These are phyloP conservation scores for Hortaea sp. DNA, from an alignment of 2,329 filamentous ascomycete species.

Conservation along the genomic window DNA sequence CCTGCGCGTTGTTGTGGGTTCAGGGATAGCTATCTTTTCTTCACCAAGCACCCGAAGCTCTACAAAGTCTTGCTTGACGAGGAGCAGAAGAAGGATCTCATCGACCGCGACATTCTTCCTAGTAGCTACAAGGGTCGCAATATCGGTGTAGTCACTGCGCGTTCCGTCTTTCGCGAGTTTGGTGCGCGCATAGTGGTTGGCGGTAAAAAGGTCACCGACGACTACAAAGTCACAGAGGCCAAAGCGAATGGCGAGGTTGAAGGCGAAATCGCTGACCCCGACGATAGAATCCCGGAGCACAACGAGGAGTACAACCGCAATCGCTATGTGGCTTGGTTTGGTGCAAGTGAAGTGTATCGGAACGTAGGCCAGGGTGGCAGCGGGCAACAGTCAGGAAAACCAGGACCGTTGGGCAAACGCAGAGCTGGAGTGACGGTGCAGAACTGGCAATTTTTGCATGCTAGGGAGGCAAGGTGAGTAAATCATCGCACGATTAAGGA, in stretches of 20 bases:
- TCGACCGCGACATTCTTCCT: slow-evolving; percentile 88
- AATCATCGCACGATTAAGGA: not conserved
- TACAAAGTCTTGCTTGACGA: slow-evolving; percentile 98
- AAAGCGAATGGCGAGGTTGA: slow-evolving; percentile 70
- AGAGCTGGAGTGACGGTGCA: slow-evolving; percentile 81
- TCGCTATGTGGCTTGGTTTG: slow-evolving; percentile 97
- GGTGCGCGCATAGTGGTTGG: slow-evolving; percentile 90
- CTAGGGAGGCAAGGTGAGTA: slow-evolving; percentile 73
- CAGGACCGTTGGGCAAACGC: slow-evolving; percentile 55
- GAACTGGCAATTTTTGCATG: slow-evolving; percentile 96
- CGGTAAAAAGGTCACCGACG: slow-evolving; percentile 74
- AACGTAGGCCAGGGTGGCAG: slow-evolving; percentile 40
- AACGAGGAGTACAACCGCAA: slow-evolving; percentile 96
- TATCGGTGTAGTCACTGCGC: slow-evolving; percentile 91
- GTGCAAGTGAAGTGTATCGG: slow-evolving; percentile 91
- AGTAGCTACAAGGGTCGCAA: slow-evolving; percentile 97
- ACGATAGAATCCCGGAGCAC: slow-evolving; percentile 64
- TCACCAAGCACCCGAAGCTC: slow-evolving; percentile 91
- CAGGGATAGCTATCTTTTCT: slow-evolving; percentile 96
- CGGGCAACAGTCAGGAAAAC: slow-evolving; percentile 52
- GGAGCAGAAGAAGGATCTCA: slow-evolving; percentile 93
- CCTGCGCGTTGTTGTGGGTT: slow-evolving; percentile 95
- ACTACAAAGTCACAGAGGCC: slow-evolving; percentile 73
- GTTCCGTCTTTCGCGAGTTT: slow-evolving; percentile 95
- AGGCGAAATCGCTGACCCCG: slow-evolving; percentile 83